Percentiles rank a stretch among this genome's conserved stretches.
phyloP scores from a whole-genome alignment of 495 filamentous ascomycete genomes.

The Letharia columbiana region DNA sequence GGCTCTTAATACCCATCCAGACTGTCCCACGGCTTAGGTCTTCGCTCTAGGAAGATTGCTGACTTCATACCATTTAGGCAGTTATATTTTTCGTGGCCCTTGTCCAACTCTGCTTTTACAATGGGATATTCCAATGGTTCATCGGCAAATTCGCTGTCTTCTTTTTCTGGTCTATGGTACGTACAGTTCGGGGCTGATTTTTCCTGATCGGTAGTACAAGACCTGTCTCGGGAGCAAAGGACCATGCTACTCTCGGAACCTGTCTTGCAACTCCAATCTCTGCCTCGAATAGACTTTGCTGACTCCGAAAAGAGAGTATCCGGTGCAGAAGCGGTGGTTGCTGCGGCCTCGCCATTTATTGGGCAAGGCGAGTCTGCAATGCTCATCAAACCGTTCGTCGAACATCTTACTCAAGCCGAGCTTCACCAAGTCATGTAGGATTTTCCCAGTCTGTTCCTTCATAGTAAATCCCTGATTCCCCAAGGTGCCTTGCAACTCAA shows the following conservation, averaged over 20 bases:
- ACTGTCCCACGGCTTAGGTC: constrained; percentile 28
- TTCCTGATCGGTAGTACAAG: too few species aligned
- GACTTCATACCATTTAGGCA: constrained; percentile 58
- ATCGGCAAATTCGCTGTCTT: constrained; percentile 76
- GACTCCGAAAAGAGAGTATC: constrained; percentile 48
- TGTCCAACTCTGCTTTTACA: constrained; percentile 73
- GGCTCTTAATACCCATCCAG: not conserved
- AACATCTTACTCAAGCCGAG: constrained; percentile 74
- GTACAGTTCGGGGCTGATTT: too few species aligned
- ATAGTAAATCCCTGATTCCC: not conserved
- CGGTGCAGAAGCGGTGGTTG: constrained; percentile 87
- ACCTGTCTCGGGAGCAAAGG: too few species aligned
- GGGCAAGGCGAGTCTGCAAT: constrained; percentile 91
- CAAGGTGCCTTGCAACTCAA: not conserved
- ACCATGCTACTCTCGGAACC: too few species aligned
- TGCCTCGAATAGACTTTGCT: too few species aligned
- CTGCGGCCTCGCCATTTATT: constrained; percentile 89
- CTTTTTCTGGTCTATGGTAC: constrained; percentile 73
- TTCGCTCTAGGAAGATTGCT: constrained; percentile 54
- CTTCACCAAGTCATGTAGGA: constrained; percentile 74
- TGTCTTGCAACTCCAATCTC: too few species aligned
- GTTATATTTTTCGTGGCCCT: constrained; percentile 91
- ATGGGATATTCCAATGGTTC: constrained; percentile 76
- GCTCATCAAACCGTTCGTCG: constrained; percentile 78
- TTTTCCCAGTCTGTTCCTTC: not conserved